Percentiles rank a stretch among this genome's conserved stretches.
These are phyloP conservation scores for Clathrospora elynae DNA, from an alignment of 2,329 filamentous ascomycete species.

Conservation along the genomic window DNA sequence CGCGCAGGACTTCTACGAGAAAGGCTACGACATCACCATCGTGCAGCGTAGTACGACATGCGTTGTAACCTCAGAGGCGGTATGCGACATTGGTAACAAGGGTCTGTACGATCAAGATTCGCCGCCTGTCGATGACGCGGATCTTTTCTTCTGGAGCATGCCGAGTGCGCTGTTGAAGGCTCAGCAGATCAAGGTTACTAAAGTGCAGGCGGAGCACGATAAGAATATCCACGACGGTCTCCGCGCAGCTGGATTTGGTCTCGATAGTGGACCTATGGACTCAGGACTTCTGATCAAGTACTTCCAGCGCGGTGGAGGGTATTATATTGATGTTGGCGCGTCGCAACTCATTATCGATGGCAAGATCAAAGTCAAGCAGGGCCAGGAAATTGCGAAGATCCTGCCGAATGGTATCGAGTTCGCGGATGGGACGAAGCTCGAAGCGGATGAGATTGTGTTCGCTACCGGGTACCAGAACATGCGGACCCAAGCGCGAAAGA, in stretches of 20 bases:
- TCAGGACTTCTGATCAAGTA: slow-evolving; percentile 48
- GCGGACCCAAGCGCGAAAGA: slow-evolving; percentile 44
- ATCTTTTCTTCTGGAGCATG: slow-evolving; percentile 41
- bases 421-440: slow-evolving; percentile 50
- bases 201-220: slow-evolving; percentile 38
- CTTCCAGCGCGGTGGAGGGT: slow-evolving; percentile 52
- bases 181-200: slow-evolving; percentile 33
- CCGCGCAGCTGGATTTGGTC: slow-evolving; percentile 50
- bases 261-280: slow-evolving; percentile 42
- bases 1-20: slow-evolving; percentile 54
- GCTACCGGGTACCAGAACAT: slow-evolving; percentile 56
- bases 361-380: slow-evolving; percentile 54
- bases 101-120: slow-evolving; percentile 38
- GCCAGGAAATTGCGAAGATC: slow-evolving; percentile 44
- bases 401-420: slow-evolving; percentile 51
- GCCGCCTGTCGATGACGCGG: slow-evolving; percentile 36
- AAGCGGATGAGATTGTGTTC: slow-evolving; percentile 55
- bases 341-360: slow-evolving; percentile 51
- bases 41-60: slow-evolving; percentile 53
- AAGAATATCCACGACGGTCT: slow-evolving; percentile 51
- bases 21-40: slow-evolving; percentile 53
- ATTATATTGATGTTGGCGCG: slow-evolving; percentile 56
- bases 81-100: slow-evolving; percentile 38
- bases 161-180: slow-evolving; percentile 43
- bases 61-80: slow-evolving; percentile 38